These are phyloP conservation scores for Jamesozyma lodderae DNA, from an alignment of 805 yeast genomes.

Conservation along the genomic window DNA sequence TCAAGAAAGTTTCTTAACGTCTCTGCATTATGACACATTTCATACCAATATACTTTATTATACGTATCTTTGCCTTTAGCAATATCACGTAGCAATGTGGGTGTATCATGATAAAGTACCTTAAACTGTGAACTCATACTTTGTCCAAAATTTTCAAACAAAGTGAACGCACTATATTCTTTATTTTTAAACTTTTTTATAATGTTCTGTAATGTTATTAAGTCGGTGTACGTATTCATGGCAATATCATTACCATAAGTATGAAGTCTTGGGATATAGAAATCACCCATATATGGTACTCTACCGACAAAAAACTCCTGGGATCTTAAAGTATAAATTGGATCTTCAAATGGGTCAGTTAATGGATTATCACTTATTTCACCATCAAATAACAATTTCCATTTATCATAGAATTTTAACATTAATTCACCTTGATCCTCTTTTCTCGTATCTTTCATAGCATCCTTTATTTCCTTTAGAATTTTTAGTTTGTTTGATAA, in stretches of 20 bases:
- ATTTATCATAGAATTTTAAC: conserved; percentile 10
- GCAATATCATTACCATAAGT: conserved; percentile 12
- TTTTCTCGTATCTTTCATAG: conserved; percentile 5
- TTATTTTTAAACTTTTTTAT: conserved; percentile 11
- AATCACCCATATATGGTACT: conserved; percentile 24
- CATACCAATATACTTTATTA: conserved; percentile 19
- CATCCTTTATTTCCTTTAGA: conserved; percentile 9
- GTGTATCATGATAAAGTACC: conserved; percentile 19
- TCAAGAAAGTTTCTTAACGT: conserved; percentile 14
- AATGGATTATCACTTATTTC: conserved; percentile 19
- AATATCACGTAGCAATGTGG: conserved; percentile 13
- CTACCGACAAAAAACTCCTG: conserved; percentile 22
- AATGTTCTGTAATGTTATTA: conserved; percentile 9
- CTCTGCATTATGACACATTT: conserved; percentile 17
- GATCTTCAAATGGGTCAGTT: conserved; percentile 18
- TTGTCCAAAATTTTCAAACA: conserved; percentile 17
- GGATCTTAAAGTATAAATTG: conserved; percentile 18
- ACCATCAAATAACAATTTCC: conserved; percentile 17
- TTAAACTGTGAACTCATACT: conserved; percentile 17
- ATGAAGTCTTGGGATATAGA: conserved; percentile 22
- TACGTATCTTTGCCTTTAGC: conserved; percentile 4
- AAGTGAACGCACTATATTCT: conserved; percentile 8
- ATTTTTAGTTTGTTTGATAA: conserved; percentile 10
- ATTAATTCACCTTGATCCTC: conserved; percentile 8
- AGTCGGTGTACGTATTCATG: conserved; percentile 14